Evolutionary conservation across 345 rosid genomes (phyloP).

Genomic region (Barbarea vulgaris): DNA sequence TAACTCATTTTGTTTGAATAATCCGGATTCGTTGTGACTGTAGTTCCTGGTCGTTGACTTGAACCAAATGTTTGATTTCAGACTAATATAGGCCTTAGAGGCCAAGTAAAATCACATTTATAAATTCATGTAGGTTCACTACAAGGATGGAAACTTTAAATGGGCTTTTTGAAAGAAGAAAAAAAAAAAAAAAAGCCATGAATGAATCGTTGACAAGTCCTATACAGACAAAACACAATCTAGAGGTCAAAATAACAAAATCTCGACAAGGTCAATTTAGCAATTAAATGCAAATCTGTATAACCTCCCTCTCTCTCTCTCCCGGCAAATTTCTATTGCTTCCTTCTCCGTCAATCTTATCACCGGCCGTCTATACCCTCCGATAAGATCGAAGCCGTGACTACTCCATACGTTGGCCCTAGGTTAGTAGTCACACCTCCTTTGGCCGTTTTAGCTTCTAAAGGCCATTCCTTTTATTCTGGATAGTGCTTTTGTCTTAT

Average conservation of each 20-base stretch:
- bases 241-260: not conserved
- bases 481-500: not conserved
- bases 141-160: not conserved
- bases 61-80: not conserved
- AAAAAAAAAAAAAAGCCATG: not conserved
- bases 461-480: not conserved
- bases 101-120: not conserved
- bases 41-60: too few species aligned
- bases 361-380: not conserved
- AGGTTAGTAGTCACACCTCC: conserved; percentile 6
- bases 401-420: not conserved
- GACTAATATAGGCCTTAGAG: not conserved
- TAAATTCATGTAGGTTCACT: too few species aligned
- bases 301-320: conserved; percentile 11
- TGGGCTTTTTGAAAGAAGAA: not conserved
- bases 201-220: not conserved
- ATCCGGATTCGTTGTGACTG: too few species aligned
- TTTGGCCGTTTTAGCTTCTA: conserved; percentile 8
- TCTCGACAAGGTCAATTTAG: conserved; percentile 14
- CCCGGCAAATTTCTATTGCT: conserved; percentile 22
- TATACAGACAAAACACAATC: not conserved
- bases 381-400: not conserved
- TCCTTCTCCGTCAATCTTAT: conserved; percentile 29
- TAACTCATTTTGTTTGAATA: too few species aligned
- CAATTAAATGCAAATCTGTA: conserved; percentile 21